Base-by-base conservation (phyloP, 257 asterid genomes). In the Plectranthus barbatus region DNA sequence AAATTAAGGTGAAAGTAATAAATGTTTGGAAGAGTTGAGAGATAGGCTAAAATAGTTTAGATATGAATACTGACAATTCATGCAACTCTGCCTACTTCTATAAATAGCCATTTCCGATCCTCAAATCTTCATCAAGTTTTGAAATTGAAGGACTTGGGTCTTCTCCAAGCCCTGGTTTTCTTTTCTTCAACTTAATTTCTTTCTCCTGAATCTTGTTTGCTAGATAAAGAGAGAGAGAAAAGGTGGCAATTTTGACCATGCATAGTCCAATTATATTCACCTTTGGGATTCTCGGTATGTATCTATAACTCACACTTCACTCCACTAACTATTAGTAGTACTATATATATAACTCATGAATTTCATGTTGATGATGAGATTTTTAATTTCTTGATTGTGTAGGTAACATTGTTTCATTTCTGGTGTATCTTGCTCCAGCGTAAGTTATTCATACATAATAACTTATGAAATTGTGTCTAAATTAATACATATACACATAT, bases 371-470 rank as follows among this genome's bases (percentile, higher is more conserved):
- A 56, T n/a, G n/a, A n/a, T n/a, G n/a, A n/a, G n/a, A n/a, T n/a
- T n/a, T n/a, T 56, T 1, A 15, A 8, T 58, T 45, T 62, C 41
- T 59, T n/a, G 10, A 17, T 58, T 44, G 50, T 72, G 72, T 75
- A 79, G 85, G 86, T 9, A 80, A 77, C 23, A 19, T 80, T 7
- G 78, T 77, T 36, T 66, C 86, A 12, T 75, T 80, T 44, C 37
- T 67, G 56, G 86, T 83, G 52, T 83, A 34, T 65, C 73, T 83
- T 23, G 69, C 89, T 24, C 86, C 89, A 34, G 15, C 68, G 89
- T 83, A 80, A 77, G 86, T 56, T 18, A 8, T 44, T 44, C 60
- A 31, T 31, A 31, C 6, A 0, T 31, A 31, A 31, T n/a, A n/a
- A n/a, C n/a, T n/a, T n/a, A n/a, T n/a, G n/a, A n/a, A n/a, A n/a